Evolutionary conservation across 345 rosid species (phyloP).

Genomic region (Hibiscus mutabilis): DNA sequence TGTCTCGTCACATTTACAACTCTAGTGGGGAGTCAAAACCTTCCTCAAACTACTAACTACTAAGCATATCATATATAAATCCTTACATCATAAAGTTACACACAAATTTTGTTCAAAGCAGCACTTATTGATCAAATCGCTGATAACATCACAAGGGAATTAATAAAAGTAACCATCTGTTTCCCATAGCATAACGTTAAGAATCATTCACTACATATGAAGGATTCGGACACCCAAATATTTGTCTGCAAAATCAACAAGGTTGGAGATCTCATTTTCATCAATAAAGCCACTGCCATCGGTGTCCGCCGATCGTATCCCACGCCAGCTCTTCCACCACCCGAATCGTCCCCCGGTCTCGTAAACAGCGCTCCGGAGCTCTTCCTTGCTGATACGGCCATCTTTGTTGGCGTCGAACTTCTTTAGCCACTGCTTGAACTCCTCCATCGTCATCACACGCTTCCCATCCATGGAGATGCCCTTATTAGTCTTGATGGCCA

Average conservation of each 20-base stretch:
- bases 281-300: background rate
- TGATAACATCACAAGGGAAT: background rate
- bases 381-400: slow-evolving; percentile 2
- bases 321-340: background rate
- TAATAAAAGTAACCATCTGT: background rate
- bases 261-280: background rate
- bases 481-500: background rate
- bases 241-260: slow-evolving; percentile 8
- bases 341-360: background rate
- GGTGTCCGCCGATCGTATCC: background rate
- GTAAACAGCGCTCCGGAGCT: background rate
- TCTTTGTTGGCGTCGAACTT: background rate
- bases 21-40: too few species aligned
- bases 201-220: background rate
- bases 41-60: too few species aligned
- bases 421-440: slow-evolving; percentile 7
- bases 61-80: too few species aligned
- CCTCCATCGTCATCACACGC: background rate
- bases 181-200: background rate
- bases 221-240: background rate
- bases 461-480: background rate
- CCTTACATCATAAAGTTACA: too few species aligned
- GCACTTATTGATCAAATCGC: background rate
- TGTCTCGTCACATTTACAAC: too few species aligned
- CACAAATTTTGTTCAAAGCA: too few species aligned